Percentiles rank a stretch among this genome's conserved stretches.
Conservation (phyloP, 257 asterid species). For the Leonotis leonurus region DNA sequence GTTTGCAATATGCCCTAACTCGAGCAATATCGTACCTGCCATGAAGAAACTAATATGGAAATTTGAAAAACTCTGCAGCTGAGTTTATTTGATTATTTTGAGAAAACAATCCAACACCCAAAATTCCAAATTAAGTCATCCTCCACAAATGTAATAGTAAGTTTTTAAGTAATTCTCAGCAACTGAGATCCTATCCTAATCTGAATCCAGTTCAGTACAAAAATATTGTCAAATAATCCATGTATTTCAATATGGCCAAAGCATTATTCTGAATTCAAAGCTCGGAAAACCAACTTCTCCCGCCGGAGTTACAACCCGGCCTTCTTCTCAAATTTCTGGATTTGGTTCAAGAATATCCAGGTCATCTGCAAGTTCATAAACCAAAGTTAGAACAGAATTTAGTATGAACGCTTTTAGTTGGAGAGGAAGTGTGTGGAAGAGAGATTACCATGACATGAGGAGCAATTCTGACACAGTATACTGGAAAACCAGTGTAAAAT, state of each 20-base stretch:
- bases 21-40: no score
- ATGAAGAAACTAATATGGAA: no score
- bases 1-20: no score
- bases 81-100: no score
- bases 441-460: constrained; percentile 99
- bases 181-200: neutral
- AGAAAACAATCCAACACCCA: no score
- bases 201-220: neutral
- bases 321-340: constrained; percentile 47
- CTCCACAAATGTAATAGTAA: no score
- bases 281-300: constrained; percentile 7
- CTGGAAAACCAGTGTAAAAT: constrained; percentile 93
- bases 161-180: no score
- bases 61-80: no score
- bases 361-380: constrained; percentile 63
- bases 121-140: no score
- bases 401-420: neutral
- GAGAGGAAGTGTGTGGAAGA: no score
- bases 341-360: constrained; percentile 90
- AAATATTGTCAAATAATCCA: no score
- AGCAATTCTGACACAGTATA: constrained; percentile 87
- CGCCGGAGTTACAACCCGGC: constrained; percentile 44
- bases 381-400: neutral
- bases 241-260: no score
- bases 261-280: constrained; percentile 17